Percentiles rank a stretch among this genome's conserved stretches.
Conservation (phyloP, 1,139 yeast species). For the Kodamaea sp. region DNA sequence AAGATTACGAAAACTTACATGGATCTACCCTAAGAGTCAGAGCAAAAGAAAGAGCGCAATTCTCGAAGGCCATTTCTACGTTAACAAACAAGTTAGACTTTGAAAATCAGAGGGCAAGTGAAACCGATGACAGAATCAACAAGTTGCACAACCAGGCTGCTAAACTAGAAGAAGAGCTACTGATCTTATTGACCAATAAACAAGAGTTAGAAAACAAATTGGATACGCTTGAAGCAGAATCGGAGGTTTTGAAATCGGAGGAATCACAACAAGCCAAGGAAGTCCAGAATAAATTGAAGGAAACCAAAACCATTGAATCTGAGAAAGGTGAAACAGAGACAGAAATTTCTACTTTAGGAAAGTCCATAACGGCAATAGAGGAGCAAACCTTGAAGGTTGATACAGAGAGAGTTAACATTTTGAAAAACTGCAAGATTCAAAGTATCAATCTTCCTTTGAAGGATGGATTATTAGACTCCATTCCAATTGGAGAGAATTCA, state of each 20-base stretch:
- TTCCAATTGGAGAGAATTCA: constrained; percentile 45
- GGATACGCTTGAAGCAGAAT: constrained; percentile 52
- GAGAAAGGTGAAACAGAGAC: constrained; percentile 36
- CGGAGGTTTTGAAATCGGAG: constrained; percentile 46
- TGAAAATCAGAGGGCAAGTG: constrained; percentile 57
- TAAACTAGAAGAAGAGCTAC: constrained; percentile 34
- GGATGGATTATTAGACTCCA: constrained; percentile 55
- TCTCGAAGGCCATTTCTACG: constrained; percentile 59
- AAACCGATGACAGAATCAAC: constrained; percentile 47
- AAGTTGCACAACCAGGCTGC: constrained; percentile 34
- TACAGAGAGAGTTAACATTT: constrained; percentile 58
- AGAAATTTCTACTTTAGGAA: constrained; percentile 30
- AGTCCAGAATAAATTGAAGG: constrained; percentile 29
- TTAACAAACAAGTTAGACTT: constrained; percentile 63
- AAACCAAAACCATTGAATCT: constrained; percentile 29
- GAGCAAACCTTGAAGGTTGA: constrained; percentile 58
- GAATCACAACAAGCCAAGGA: constrained; percentile 24
- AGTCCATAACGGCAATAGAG: constrained; percentile 41
- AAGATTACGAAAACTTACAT: constrained; percentile 68
- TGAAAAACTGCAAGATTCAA: constrained; percentile 77
- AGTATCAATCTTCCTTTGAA: constrained; percentile 64
- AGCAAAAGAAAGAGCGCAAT: constrained; percentile 64
- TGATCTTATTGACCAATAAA: constrained; percentile 30
- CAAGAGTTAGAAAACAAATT: constrained; percentile 36
- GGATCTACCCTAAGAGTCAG: constrained; percentile 62